phyloP scores from a whole-genome alignment of 805 yeast species.

The Lipomyces kockii region DNA sequence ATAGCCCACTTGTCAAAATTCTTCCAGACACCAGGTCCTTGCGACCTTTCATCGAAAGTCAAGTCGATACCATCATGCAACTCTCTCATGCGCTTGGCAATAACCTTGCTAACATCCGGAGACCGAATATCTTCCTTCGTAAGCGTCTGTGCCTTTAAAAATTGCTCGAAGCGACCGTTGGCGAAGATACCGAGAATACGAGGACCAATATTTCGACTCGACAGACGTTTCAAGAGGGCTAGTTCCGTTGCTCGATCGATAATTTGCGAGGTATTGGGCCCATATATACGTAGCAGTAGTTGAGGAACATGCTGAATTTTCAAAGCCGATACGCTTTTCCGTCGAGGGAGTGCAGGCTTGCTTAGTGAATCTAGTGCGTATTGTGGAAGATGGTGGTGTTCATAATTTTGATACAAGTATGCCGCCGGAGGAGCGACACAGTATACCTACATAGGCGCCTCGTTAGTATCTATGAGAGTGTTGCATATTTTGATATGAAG shows the following conservation, averaged over 20 bases:
- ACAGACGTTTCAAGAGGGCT: constrained; percentile 69
- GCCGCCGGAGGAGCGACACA: constrained; percentile 63
- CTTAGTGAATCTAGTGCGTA: constrained; percentile 4
- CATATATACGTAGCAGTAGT: constrained; percentile 80
- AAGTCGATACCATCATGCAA: constrained; percentile 80
- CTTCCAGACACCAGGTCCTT: constrained; percentile 72
- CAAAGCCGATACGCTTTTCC: constrained; percentile 29
- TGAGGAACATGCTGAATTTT: constrained; percentile 51
- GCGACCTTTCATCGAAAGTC: constrained; percentile 56
- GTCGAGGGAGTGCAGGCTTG: constrained; percentile 14
- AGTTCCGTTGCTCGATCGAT: constrained; percentile 87
- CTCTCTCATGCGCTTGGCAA: constrained; percentile 96
- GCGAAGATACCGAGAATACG: constrained; percentile 82
- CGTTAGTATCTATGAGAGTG: background rate
- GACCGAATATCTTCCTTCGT: constrained; percentile 73
- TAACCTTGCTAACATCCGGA: constrained; percentile 74
- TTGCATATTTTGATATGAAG: background rate
- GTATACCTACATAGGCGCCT: constrained; percentile 47
- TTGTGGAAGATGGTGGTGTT: constrained; percentile 3
- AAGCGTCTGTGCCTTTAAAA: constrained; percentile 78
- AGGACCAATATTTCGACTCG: constrained; percentile 84
- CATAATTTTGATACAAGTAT: constrained; percentile 29
- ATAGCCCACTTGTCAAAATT: constrained; percentile 73
- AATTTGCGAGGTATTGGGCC: constrained; percentile 80
- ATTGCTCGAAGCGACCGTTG: constrained; percentile 95